Evolutionary conservation across 176 grass and related monocot species (phyloP).

Genomic region (Triticum monococcum): DNA sequence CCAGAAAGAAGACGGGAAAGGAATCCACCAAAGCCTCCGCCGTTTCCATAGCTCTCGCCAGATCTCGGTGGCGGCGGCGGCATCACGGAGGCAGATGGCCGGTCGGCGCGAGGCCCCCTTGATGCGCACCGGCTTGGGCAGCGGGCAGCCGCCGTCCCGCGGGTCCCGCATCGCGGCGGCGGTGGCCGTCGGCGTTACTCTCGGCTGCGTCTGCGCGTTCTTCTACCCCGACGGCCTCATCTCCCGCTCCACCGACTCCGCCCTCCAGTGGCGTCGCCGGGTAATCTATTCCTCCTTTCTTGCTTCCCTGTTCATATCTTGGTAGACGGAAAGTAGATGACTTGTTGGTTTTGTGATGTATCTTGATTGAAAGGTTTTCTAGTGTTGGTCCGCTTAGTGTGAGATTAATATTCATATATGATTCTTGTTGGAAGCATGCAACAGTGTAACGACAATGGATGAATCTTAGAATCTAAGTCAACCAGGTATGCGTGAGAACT

Average conservation of each 20-base stretch:
- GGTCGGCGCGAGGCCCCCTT: constrained; percentile 70
- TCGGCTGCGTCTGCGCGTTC: constrained; percentile 81
- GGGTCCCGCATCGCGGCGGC: constrained; percentile 77
- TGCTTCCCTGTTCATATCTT: neutral
- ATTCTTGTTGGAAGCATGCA: constrained; percentile 20
- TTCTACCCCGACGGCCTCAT: constrained; percentile 91
- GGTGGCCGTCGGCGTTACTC: constrained; percentile 63
- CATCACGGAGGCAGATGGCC: constrained; percentile 44
- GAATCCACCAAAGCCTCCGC: neutral
- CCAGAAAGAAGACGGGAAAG: neutral
- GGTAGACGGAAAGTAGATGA: neutral
- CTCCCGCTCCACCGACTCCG: constrained; percentile 34
- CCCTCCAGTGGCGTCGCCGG: constrained; percentile 41
- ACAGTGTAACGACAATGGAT: neutral
- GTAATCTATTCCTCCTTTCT: constrained; percentile 17
- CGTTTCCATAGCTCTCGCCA: neutral
- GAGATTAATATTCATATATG: neutral
- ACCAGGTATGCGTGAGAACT: neutral
- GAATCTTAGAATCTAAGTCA: neutral
- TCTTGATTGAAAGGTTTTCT: neutral
- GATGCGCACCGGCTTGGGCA: constrained; percentile 43
- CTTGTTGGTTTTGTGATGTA: neutral
- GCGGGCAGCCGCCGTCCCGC: constrained; percentile 56
- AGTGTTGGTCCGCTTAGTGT: neutral
- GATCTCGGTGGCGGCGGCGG: constrained; percentile 26